These are phyloP conservation scores for Beta corolliflora DNA, from an alignment of 179 eudicot genomes.

Conservation along the genomic window DNA sequence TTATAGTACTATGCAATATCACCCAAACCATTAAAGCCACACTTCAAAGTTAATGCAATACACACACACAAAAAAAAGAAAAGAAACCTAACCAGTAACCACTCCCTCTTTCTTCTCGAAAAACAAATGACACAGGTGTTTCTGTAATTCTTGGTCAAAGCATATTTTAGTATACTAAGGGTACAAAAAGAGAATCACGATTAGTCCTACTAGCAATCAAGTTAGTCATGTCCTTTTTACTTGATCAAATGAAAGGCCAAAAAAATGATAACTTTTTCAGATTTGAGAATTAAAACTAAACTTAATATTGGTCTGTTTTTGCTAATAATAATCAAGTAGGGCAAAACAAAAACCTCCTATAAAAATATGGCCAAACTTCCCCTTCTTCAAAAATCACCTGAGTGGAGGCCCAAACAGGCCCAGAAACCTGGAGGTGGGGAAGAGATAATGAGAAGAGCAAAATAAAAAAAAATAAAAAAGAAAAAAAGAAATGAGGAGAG, in stretches of 20 bases:
- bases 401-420: constrained; percentile 41
- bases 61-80: too few species aligned
- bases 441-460: neutral
- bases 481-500: neutral
- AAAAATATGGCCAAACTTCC: constrained; percentile 9
- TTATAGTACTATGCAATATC: too few species aligned
- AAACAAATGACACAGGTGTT: neutral
- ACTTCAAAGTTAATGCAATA: too few species aligned
- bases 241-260: constrained; percentile 21
- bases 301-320: constrained; percentile 17
- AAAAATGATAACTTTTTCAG: constrained; percentile 15
- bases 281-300: neutral
- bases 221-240: constrained; percentile 15
- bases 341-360: neutral
- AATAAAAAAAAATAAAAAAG: too few species aligned
- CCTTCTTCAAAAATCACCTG: constrained; percentile 27
- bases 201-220: constrained; percentile 12
- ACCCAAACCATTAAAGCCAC: too few species aligned
- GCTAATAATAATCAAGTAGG: constrained; percentile 25
- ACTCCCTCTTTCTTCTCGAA: neutral
- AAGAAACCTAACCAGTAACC: neutral
- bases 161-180: neutral
- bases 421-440: constrained; percentile 4
- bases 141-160: constrained; percentile 5
- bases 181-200: constrained; percentile 22